A percentile compares a stretch with the other conserved stretches of the same genome.
Conservation (phyloP, 2,329 filamentous ascomycete species). For the Pseudogymnoascus sp. region DNA sequence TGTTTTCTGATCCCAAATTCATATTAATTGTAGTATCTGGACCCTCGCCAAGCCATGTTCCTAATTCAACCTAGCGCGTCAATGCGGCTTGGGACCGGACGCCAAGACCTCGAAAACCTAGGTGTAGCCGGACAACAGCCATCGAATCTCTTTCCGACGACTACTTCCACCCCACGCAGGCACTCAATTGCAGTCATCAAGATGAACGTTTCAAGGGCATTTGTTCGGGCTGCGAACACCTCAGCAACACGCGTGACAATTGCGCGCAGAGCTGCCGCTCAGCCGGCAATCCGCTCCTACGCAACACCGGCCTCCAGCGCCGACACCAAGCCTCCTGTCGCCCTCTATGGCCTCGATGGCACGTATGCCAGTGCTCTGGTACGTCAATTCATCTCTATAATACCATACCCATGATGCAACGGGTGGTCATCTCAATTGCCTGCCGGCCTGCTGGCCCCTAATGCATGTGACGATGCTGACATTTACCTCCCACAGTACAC, state of each 20-base stretch:
- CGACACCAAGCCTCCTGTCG: slow-evolving; percentile 74
- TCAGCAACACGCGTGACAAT: slow-evolving; percentile 23
- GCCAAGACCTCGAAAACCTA: slow-evolving; percentile 14
- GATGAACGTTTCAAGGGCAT: slow-evolving; percentile 27
- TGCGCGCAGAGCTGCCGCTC: slow-evolving; percentile 41
- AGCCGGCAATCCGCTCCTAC: slow-evolving; percentile 64
- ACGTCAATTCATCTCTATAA: slow-evolving; percentile 37
- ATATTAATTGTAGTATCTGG: background rate
- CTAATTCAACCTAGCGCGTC: background rate
- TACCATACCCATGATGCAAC: background rate
- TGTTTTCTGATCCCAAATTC: background rate
- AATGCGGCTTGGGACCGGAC: slow-evolving; percentile 5
- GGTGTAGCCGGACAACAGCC: slow-evolving; percentile 11
- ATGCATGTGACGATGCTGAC: slow-evolving; percentile 4
- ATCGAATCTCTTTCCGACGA: slow-evolving; percentile 11
- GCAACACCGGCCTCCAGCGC: slow-evolving; percentile 52
- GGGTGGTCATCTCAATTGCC: background rate
- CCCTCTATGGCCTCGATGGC: slow-evolving; percentile 92
- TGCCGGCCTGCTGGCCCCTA: background rate
- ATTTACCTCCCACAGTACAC: slow-evolving; percentile 63
- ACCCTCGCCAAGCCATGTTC: slow-evolving; percentile 1
- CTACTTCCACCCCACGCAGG: slow-evolving; percentile 16
- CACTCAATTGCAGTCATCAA: slow-evolving; percentile 24
- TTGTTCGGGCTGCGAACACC: slow-evolving; percentile 26
- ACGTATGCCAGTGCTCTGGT: slow-evolving; percentile 98